A percentile compares a stretch with the other conserved stretches of the same genome.
These are phyloP conservation scores for Raphanus sativus DNA, from an alignment of 345 rosid genomes.

Conservation along the genomic window DNA sequence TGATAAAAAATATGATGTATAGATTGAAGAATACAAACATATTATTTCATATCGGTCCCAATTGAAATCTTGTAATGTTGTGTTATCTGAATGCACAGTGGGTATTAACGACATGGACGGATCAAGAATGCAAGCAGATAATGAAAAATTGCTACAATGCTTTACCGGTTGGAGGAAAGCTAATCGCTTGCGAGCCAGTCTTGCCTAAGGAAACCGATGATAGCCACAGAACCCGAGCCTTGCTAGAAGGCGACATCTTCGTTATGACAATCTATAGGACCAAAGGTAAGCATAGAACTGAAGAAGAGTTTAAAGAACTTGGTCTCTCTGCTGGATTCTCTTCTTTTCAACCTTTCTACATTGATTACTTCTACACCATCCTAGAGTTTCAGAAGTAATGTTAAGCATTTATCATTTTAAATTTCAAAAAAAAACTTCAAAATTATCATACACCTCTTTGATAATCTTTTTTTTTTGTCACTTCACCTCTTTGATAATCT, in stretches of 20 bases:
- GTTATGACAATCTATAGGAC: slow-evolving; percentile 79
- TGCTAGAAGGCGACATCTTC: slow-evolving; percentile 75
- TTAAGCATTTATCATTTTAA: background rate
- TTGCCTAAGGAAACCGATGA: slow-evolving; percentile 67
- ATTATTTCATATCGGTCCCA: background rate
- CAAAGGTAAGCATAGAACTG: slow-evolving; percentile 81
- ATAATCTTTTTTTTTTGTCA: background rate
- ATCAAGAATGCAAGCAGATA: slow-evolving; percentile 73
- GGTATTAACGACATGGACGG: slow-evolving; percentile 77
- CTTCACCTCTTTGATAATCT: background rate
- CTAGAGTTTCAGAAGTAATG: slow-evolving; percentile 75
- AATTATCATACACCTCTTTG: background rate
- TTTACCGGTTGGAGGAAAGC: slow-evolving; percentile 71
- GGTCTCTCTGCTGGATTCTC: slow-evolving; percentile 70
- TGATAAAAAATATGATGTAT: background rate
- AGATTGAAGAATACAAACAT: background rate
- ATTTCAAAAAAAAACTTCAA: background rate
- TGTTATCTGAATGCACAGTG: slow-evolving; percentile 50
- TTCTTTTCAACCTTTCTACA: slow-evolving; percentile 45
- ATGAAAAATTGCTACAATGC: slow-evolving; percentile 83
- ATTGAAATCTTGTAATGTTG: background rate
- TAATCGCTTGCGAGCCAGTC: slow-evolving; percentile 84
- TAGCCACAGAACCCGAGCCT: slow-evolving; percentile 73
- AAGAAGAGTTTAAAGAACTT: slow-evolving; percentile 62
- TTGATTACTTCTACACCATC: slow-evolving; percentile 62